These are phyloP conservation scores for Litchi chinensis DNA, from an alignment of 345 rosid genomes.

Conservation along the genomic window DNA sequence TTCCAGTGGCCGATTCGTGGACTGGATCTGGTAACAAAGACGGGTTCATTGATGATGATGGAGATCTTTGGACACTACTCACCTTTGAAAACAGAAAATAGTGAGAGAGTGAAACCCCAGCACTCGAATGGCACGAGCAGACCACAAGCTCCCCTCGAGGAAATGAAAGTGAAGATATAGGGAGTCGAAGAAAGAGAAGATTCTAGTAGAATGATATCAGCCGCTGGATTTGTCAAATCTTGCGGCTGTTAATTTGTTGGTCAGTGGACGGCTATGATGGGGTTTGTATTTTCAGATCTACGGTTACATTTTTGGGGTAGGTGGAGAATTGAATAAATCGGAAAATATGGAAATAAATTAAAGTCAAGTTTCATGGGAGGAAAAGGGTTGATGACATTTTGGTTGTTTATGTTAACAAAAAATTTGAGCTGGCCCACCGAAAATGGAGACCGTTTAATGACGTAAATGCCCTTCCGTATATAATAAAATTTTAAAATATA, in stretches of 20 bases:
- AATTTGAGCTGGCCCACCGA: conserved; percentile 27
- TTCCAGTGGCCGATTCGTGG: not conserved
- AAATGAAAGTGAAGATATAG: conserved; percentile 26
- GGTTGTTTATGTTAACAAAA: not conserved
- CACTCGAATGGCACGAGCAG: conserved; percentile 44
- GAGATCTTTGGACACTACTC: conserved; percentile 1
- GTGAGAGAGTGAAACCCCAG: conserved; percentile 1
- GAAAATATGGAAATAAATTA: conserved; percentile 5
- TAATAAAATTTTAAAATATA: not conserved
- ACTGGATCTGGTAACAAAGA: not conserved
- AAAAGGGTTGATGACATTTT: not conserved
- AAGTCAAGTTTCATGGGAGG: conserved; percentile 31
- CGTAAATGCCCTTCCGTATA: conserved; percentile 8
- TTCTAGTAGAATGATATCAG: conserved; percentile 43
- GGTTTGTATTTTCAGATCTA: not conserved
- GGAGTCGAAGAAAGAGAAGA: conserved; percentile 34
- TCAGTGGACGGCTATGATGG: conserved; percentile 30
- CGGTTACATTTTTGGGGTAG: conserved; percentile 25
- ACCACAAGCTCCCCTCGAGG: conserved; percentile 41
- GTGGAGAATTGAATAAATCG: conserved; percentile 13
- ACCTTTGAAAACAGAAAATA: conserved; percentile 15
- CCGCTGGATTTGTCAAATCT: conserved; percentile 49
- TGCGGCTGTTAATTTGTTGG: conserved; percentile 32
- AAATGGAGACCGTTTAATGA: not conserved
- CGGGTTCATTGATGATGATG: not conserved